Percentiles rank a stretch among this genome's conserved stretches.
phyloP scores from a whole-genome alignment of 768 basidiomycete genomes.

The Leccinum subgranulosum region DNA sequence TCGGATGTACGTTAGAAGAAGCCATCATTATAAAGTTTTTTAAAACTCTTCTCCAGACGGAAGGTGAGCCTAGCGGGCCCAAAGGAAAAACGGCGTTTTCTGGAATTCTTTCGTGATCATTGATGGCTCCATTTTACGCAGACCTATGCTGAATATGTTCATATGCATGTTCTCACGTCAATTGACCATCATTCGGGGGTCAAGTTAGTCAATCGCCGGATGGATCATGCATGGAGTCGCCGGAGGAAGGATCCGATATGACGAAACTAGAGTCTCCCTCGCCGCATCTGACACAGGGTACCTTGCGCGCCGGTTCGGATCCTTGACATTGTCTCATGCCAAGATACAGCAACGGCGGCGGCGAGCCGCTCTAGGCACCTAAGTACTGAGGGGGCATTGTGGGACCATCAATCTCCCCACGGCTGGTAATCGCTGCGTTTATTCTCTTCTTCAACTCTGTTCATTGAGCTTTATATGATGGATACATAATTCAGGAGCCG shows the following conservation, averaged over 20 bases:
- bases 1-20: not conserved
- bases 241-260: not conserved
- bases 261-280: not conserved
- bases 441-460: too few relatives aligned
- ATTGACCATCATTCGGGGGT: not conserved
- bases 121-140: too few relatives aligned
- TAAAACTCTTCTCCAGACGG: not conserved
- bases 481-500: not conserved
- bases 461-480: not conserved
- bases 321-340: not conserved
- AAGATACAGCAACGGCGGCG: not conserved
- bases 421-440: too few relatives aligned
- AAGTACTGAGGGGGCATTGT: too few relatives aligned
- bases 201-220: not conserved
- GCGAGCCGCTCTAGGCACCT: not conserved
- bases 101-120: not conserved
- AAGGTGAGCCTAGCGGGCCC: not conserved
- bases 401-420: too few relatives aligned
- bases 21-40: not conserved
- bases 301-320: not conserved
- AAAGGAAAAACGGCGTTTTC: not conserved
- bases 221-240: not conserved
- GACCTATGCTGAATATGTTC: not conserved
- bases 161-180: not conserved
- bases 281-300: not conserved